A percentile compares a stretch with the other conserved stretches of the same genome.
phyloP scores from a whole-genome alignment of 495 filamentous ascomycete species.

The Glutinoglossum americanum region DNA sequence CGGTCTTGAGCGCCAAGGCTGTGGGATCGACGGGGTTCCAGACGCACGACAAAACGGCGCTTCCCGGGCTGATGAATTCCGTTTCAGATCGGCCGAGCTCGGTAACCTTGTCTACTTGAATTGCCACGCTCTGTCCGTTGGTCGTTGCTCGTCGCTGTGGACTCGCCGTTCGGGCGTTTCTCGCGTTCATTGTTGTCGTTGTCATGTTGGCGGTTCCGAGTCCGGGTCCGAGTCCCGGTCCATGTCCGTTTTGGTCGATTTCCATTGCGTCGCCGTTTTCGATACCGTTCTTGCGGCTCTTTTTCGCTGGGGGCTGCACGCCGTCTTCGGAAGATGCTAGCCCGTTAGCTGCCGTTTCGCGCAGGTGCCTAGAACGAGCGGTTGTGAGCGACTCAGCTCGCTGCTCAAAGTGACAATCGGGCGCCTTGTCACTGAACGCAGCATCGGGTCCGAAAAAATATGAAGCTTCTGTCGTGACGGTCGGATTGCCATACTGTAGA shows the following conservation, averaged over 20 bases:
- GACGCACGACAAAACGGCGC: constrained; percentile 39
- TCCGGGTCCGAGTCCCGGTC: no score
- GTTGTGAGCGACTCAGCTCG: no score
- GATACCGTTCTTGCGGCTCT: constrained; percentile 14
- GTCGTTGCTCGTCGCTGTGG: constrained; percentile 30
- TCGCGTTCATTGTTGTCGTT: no score
- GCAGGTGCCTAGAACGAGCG: no score
- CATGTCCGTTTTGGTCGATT: constrained; percentile 7
- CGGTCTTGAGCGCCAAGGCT: constrained; percentile 49
- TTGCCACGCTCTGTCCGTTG: constrained; percentile 45
- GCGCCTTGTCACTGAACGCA: constrained; percentile 15
- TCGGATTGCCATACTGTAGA: constrained; percentile 23
- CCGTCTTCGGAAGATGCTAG: neutral
- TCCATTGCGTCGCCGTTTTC: constrained; percentile 11
- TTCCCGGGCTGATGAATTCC: constrained; percentile 20
- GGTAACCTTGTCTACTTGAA: constrained; percentile 44
- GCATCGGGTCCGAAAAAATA: constrained; percentile 31
- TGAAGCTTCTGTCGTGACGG: constrained; percentile 18
- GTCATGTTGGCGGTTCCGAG: no score
- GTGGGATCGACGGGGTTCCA: constrained; percentile 63
- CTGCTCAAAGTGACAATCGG: constrained; percentile 4
- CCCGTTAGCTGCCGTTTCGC: neutral
- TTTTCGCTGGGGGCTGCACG: neutral
- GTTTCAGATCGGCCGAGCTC: constrained; percentile 38
- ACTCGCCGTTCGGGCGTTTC: no score